Percentiles rank a stretch among this genome's conserved stretches.
phyloP scores from a whole-genome alignment of 768 basidiomycete species.

The Boletellus ananas region DNA sequence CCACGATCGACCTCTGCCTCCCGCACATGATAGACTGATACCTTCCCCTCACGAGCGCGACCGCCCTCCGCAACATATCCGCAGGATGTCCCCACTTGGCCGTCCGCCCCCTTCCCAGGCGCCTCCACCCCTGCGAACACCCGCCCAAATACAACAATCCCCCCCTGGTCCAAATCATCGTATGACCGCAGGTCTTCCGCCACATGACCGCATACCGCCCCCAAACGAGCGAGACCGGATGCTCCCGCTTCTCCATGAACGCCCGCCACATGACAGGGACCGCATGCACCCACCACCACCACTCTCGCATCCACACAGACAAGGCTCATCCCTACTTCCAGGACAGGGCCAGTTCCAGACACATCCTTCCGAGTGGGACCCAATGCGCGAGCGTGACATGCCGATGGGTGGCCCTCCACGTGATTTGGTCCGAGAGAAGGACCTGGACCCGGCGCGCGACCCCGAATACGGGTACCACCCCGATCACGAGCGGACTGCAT shows the following conservation, averaged over 20 bases:
- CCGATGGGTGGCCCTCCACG: slow-evolving; percentile 20
- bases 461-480: slow-evolving; percentile 20
- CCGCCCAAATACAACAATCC: slow-evolving; percentile 19
- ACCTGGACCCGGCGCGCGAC: slow-evolving; percentile 23
- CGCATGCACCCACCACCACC: slow-evolving; percentile 28
- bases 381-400: slow-evolving; percentile 26
- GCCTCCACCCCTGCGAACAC: slow-evolving; percentile 11
- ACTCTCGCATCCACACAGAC: slow-evolving; percentile 19
- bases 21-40: slow-evolving; percentile 20
- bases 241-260: slow-evolving; percentile 21
- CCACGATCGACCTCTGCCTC: slow-evolving; percentile 20
- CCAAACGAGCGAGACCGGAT: slow-evolving; percentile 26
- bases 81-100: slow-evolving; percentile 23
- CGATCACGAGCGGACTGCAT: slow-evolving; percentile 20
- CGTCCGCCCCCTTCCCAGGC: slow-evolving; percentile 20
- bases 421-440: slow-evolving; percentile 23
- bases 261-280: slow-evolving; percentile 20
- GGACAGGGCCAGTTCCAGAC: slow-evolving; percentile 32
- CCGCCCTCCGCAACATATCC: slow-evolving; percentile 19
- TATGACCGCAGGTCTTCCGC: slow-evolving; percentile 17
- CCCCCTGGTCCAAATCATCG: slow-evolving; percentile 24
- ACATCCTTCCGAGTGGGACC: slow-evolving; percentile 28
- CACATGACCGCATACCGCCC: slow-evolving; percentile 23
- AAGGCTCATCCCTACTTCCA: slow-evolving; percentile 18
- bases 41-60: slow-evolving; percentile 27